Evolutionary conservation across 1,284 basidiomycete species (phyloP), one percentile per base, ranked within the genome.

Genomic region (Cerioporus squamosus): DNA sequence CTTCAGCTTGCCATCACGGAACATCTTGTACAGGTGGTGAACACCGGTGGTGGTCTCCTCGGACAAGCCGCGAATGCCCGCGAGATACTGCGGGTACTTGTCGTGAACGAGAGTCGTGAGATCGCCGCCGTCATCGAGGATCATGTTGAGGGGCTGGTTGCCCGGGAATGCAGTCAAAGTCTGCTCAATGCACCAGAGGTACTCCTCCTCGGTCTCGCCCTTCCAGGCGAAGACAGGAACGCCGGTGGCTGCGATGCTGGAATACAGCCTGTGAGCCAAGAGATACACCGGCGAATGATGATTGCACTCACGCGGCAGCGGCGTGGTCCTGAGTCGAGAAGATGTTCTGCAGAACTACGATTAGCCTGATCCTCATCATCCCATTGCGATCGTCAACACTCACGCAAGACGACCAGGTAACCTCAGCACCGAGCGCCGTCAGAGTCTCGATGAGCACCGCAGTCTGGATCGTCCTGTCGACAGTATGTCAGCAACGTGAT

Each of bases 11-110:
- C 96, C 96, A 56, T 97, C 94, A 71, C 94, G 90, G 90, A 95
- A 92, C 68, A 92, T 88, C 82, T 95, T 95, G 93, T 99, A 99
- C 48, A 99, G 84, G 81, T 98, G 96, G 83, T 99, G 97, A 53
- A 99, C 97, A 86, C 97, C 97, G 63, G 97, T 99, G 67, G 97
- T 99, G 66, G 97, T 99, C 84, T 99, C 97, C 83, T 99, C 97
- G 53, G 97, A 99, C 64, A 99, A 80, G 81, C 97, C 97, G 57
- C 87, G 87, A 80, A 97, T 90, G 67, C 92, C 89, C 54, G 80
- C 69, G 61, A 98, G 83, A 79, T 87, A 91, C 73, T 98, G 92
- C 58, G 96, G 90, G 83, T 88, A 96, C 78, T 98, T 98, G 66
- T 98, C 89, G 79, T 99, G 97, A 61, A 99, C 95, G 65, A 98